Conservation (phyloP, 116 monocot genomes). For the Zostera marina region DNA sequence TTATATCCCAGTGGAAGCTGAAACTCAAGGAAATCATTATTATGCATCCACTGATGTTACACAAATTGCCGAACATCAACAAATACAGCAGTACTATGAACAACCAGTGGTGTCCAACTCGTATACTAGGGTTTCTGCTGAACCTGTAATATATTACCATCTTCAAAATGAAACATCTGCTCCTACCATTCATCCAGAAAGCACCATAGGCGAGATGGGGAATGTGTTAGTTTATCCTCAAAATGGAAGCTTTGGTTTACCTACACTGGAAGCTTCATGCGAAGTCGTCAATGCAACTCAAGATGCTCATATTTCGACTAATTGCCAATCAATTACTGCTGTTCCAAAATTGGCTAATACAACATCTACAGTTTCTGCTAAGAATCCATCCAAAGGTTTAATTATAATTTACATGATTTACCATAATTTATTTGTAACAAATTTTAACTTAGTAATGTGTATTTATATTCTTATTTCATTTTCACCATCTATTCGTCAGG, state of each 20-base stretch:
- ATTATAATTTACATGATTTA: neutral
- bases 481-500: slow-evolving; percentile 18
- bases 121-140: slow-evolving; percentile 7
- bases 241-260: slow-evolving; percentile 9
- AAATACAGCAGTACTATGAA: slow-evolving; percentile 12
- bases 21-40: slow-evolving; percentile 25
- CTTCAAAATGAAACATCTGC: slow-evolving; percentile 12
- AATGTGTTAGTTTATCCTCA: slow-evolving; percentile 5
- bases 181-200: slow-evolving; percentile 16
- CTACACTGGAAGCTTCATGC: slow-evolving; percentile 7
- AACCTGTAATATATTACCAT: slow-evolving; percentile 30
- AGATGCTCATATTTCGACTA: slow-evolving; percentile 5
- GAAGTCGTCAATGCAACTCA: slow-evolving; percentile 9
- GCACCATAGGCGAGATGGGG: slow-evolving; percentile 13
- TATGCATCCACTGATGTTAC: slow-evolving; percentile 21
- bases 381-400: slow-evolving; percentile 52
- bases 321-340: slow-evolving; percentile 6
- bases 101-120: slow-evolving; percentile 14
- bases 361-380: slow-evolving; percentile 14
- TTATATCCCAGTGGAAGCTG: slow-evolving; percentile 28
- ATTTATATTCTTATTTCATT: neutral
- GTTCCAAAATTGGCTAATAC: slow-evolving; percentile 11
- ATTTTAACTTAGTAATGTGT: neutral
- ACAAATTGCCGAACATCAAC: slow-evolving; percentile 25
- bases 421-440: neutral